phyloP scores from a whole-genome alignment of 2,329 filamentous ascomycete species.

The Fusarium staphyleae region DNA sequence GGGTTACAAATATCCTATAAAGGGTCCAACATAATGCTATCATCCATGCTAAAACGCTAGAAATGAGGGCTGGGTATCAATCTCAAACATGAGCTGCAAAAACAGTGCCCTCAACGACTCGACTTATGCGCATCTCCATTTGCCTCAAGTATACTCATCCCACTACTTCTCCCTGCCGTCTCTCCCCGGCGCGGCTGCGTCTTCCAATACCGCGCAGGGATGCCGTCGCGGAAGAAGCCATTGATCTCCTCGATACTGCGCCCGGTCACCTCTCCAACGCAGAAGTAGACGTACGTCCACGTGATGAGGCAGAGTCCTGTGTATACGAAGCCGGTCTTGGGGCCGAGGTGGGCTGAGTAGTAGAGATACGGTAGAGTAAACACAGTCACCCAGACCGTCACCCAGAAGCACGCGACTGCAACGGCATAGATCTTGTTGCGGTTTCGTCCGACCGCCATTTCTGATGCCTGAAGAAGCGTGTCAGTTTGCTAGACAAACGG shows the following conservation, averaged over 20 bases:
- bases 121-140: conserved; percentile 3
- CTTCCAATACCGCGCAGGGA: conserved; percentile 41
- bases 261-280: conserved; percentile 44
- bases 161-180: not conserved
- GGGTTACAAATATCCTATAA: no score
- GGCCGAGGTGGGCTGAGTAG: conserved; percentile 48
- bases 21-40: no score
- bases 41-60: no score
- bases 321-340: conserved; percentile 50
- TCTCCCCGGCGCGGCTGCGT: conserved; percentile 27
- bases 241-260: conserved; percentile 44
- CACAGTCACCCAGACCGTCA: conserved; percentile 51
- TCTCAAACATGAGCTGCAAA: conserved; percentile 1
- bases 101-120: not conserved
- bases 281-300: conserved; percentile 48
- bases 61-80: not conserved
- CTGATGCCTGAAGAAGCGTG: conserved; percentile 43
- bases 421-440: conserved; percentile 44
- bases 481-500: no score
- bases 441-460: conserved; percentile 57
- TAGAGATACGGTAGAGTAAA: conserved; percentile 53
- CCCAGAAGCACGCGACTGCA: conserved; percentile 53
- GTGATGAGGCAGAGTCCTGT: conserved; percentile 46
- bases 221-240: conserved; percentile 38
- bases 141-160: conserved; percentile 5